These are phyloP conservation scores for Xylaria nigripes DNA, from an alignment of 495 filamentous ascomycete species.

Conservation along the genomic window DNA sequence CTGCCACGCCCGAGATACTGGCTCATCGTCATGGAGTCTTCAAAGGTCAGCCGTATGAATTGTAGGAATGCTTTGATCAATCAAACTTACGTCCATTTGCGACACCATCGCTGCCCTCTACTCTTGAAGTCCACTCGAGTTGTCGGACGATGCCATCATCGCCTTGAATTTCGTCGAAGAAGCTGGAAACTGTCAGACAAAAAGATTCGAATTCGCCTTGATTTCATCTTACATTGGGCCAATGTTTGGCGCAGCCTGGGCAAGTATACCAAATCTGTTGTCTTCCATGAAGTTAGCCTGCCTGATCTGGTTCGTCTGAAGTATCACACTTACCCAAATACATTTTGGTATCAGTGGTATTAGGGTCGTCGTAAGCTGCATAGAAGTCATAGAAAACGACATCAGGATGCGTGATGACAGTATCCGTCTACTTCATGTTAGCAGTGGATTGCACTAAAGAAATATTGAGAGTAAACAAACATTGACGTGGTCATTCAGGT, in stretches of 20 bases:
- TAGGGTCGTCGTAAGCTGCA: conserved; percentile 44
- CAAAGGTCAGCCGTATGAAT: conserved; percentile 8
- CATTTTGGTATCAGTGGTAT: conserved; percentile 23
- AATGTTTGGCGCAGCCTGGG: conserved; percentile 63
- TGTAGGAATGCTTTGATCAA: not conserved
- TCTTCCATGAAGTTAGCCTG: conserved; percentile 20
- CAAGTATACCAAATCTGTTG: conserved; percentile 51
- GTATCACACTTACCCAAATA: conserved; percentile 28
- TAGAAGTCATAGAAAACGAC: conserved; percentile 60
- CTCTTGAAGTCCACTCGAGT: conserved; percentile 57
- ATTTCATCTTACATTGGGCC: conserved; percentile 43
- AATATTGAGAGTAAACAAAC: conserved; percentile 3
- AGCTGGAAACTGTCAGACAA: conserved; percentile 16
- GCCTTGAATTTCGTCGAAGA: conserved; percentile 52
- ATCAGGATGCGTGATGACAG: conserved; percentile 52
- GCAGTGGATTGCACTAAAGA: not conserved
- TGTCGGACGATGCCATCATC: conserved; percentile 57
- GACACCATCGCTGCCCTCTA: conserved; percentile 44
- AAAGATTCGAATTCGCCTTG: not conserved
- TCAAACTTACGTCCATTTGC: conserved; percentile 29
- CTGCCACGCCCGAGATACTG: conserved; percentile 60
- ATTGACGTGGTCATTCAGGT: conserved; percentile 62
- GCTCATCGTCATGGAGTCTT: conserved; percentile 50
- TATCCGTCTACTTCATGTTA: conserved; percentile 41
- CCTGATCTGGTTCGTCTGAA: not conserved